A percentile compares a stretch with the other conserved stretches of the same genome.
phyloP scores from a whole-genome alignment of 1,284 basidiomycete species.

The Trichosporon sp. region DNA sequence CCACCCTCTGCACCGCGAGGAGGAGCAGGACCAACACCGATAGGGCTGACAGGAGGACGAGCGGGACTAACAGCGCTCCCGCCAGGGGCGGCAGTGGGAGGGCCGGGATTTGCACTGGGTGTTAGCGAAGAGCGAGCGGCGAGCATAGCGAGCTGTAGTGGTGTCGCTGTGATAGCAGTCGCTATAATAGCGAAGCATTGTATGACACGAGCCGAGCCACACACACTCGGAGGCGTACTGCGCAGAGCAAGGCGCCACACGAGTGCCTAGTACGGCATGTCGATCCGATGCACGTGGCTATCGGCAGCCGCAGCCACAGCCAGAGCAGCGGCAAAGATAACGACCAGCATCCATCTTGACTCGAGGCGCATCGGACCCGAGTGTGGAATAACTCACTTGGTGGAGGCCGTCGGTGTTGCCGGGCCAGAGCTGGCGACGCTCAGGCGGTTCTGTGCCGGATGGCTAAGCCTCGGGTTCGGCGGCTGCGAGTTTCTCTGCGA shows the following conservation, averaged over 20 bases:
- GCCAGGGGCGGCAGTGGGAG: neutral
- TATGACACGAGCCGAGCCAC: too few species aligned
- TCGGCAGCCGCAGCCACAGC: too few species aligned
- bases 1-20: neutral
- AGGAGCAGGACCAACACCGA: neutral
- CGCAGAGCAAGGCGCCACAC: too few species aligned
- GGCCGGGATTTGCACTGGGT: neutral
- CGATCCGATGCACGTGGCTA: too few species aligned
- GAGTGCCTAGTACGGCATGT: too few species aligned
- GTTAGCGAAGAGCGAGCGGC: neutral
- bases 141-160: neutral
- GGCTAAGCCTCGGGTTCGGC: conserved; percentile 1
- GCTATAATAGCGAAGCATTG: neutral
- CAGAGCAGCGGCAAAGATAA: too few species aligned
- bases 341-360: too few species aligned
- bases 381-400: too few species aligned
- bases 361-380: too few species aligned
- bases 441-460: neutral
- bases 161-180: neutral
- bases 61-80: neutral
- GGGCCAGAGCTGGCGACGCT: neutral
- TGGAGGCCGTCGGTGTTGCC: neutral
- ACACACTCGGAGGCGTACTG: too few species aligned
- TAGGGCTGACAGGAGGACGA: neutral
- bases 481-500: neutral